These are phyloP conservation scores for Alternaria panax DNA, from an alignment of 2,329 filamentous ascomycete genomes.

Conservation along the genomic window DNA sequence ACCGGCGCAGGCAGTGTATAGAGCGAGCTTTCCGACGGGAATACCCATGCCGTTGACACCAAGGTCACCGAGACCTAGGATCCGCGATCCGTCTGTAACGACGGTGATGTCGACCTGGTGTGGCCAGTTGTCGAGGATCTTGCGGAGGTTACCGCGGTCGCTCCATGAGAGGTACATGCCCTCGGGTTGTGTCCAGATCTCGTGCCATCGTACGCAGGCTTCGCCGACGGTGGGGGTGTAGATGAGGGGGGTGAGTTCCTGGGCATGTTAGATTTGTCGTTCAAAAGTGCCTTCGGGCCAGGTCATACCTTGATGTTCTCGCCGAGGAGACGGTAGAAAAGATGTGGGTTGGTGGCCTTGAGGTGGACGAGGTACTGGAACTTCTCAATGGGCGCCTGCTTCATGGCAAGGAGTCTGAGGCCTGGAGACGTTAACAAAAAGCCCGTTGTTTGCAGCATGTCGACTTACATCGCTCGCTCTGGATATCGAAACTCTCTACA, in stretches of 20 bases:
- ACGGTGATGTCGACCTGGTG: slow-evolving; percentile 95
- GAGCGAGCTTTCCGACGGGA: slow-evolving; percentile 91
- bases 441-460: background rate
- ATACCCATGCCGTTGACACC: slow-evolving; percentile 98
- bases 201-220: slow-evolving; percentile 94
- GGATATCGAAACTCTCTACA: slow-evolving; percentile 59
- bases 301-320: slow-evolving; percentile 67
- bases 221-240: slow-evolving; percentile 94
- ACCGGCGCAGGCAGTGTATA: slow-evolving; percentile 95
- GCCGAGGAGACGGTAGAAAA: slow-evolving; percentile 82
- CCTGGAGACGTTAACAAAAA: slow-evolving; percentile 60
- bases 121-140: slow-evolving; percentile 93
- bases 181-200: slow-evolving; percentile 93
- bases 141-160: slow-evolving; percentile 87
- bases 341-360: slow-evolving; percentile 77
- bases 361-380: slow-evolving; percentile 81
- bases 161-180: slow-evolving; percentile 94
- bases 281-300: accelerated
- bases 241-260: slow-evolving; percentile 82
- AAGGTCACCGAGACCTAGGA: slow-evolving; percentile 89
- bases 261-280: slow-evolving; percentile 23
- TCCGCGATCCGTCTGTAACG: slow-evolving; percentile 94
- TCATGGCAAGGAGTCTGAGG: slow-evolving; percentile 76
- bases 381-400: slow-evolving; percentile 77
- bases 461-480: slow-evolving; percentile 58